phyloP scores from a whole-genome alignment of 2,329 filamentous ascomycete species.

The Beauveria sp. region DNA sequence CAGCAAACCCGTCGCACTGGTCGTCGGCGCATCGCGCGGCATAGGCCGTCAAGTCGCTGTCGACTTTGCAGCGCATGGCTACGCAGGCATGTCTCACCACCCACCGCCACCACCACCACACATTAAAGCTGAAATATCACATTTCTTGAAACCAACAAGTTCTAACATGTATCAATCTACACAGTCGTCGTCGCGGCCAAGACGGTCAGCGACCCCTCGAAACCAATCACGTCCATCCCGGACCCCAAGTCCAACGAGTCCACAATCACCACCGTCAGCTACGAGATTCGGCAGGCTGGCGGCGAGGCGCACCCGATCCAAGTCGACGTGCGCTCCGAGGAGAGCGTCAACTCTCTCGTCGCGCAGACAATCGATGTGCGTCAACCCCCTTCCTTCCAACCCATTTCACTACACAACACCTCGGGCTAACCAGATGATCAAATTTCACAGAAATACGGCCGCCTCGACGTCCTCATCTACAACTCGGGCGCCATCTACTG shows the following conservation, averaged over 20 bases:
- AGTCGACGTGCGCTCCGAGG: constrained; percentile 62
- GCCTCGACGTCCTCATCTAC: constrained; percentile 70
- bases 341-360: constrained; percentile 54
- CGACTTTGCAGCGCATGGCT: constrained; percentile 63
- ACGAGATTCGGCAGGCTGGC: constrained; percentile 61
- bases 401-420: too few relatives aligned
- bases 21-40: constrained; percentile 70
- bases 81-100: constrained; percentile 47
- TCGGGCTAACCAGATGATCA: background rate
- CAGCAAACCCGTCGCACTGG: constrained; percentile 53
- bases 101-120: background rate
- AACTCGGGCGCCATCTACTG: constrained; percentile 85
- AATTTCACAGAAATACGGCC: constrained; percentile 41
- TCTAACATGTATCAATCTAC: background rate
- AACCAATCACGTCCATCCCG: constrained; percentile 56
- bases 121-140: too few relatives aligned
- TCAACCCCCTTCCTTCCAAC: background rate
- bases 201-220: constrained; percentile 56
- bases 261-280: constrained; percentile 72
- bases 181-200: constrained; percentile 73
- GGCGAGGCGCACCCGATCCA: constrained; percentile 57
- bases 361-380: constrained; percentile 41
- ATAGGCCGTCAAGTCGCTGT: constrained; percentile 77
- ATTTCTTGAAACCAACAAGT: too few relatives aligned
- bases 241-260: constrained; percentile 67